Conservation (phyloP, 257 asterid species). For the Solanum chilense region DNA sequence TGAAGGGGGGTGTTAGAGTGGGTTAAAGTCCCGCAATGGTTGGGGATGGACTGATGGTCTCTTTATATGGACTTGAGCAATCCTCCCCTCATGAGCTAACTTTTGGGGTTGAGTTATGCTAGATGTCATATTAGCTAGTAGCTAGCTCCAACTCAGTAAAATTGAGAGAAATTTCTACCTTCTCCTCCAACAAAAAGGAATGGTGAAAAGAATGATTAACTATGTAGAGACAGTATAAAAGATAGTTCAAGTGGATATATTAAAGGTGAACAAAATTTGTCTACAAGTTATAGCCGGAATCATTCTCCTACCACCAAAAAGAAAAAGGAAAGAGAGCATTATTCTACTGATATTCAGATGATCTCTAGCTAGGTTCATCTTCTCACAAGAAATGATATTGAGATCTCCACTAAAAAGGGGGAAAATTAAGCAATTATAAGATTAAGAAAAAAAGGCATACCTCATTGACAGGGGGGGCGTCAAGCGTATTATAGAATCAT, state of each 20-base stretch:
- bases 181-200: neutral
- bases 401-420: neutral
- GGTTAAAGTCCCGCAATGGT: too few species aligned
- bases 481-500: conserved; percentile 66
- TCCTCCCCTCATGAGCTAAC: neutral
- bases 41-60: too few species aligned
- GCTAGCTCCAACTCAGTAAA: neutral
- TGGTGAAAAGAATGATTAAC: neutral
- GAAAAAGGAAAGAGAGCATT: neutral
- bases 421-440: neutral
- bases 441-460: conserved; percentile 14
- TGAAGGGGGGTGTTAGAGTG: too few species aligned
- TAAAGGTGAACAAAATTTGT: neutral
- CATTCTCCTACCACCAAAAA: neutral
- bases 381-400: neutral
- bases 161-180: neutral
- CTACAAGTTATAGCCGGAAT: neutral
- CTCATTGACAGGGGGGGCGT: conserved; percentile 90
- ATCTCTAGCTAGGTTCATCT: neutral
- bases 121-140: too few species aligned
- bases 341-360: neutral
- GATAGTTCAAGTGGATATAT: neutral
- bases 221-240: neutral
- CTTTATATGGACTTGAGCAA: neutral
- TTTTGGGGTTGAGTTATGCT: neutral